Conservation (phyloP, 2,329 filamentous ascomycete species). For the Botrytis squamosa region DNA sequence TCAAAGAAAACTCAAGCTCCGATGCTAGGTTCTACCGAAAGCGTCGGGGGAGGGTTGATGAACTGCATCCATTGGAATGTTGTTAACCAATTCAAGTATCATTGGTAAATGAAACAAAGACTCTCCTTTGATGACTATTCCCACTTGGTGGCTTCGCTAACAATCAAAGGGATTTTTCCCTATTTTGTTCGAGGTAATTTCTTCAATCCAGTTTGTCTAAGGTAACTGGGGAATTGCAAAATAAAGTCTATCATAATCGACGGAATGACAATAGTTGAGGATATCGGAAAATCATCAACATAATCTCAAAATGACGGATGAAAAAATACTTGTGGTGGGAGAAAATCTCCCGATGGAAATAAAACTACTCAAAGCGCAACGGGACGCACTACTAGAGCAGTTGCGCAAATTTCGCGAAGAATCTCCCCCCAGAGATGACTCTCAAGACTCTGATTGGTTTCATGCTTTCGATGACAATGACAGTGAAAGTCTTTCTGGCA, state of each 20-base stretch:
- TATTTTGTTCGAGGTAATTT: background rate
- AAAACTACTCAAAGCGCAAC: too few relatives aligned
- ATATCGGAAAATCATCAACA: background rate
- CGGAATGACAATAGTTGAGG: background rate
- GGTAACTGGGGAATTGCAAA: fast-evolving
- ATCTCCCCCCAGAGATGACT: too few relatives aligned
- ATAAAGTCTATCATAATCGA: background rate
- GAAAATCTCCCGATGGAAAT: too few relatives aligned
- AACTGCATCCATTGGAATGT: background rate
- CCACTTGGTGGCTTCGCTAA: background rate
- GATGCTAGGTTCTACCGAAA: background rate
- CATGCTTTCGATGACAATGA: too few relatives aligned
- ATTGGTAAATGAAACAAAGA: background rate
- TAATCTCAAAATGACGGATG: background rate
- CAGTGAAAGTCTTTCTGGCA: too few relatives aligned
- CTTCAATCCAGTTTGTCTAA: background rate
- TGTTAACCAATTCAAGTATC: background rate
- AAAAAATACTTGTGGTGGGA: too few relatives aligned
- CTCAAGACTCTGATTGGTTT: too few relatives aligned
- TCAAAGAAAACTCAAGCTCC: background rate
- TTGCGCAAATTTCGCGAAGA: too few relatives aligned
- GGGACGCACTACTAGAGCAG: too few relatives aligned
- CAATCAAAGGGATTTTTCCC: background rate
- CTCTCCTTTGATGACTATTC: background rate
- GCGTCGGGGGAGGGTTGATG: background rate